These are phyloP conservation scores for Globomyces sp. DNA, from an alignment of 371 early-diverging fungal genomes.

Conservation along the genomic window DNA sequence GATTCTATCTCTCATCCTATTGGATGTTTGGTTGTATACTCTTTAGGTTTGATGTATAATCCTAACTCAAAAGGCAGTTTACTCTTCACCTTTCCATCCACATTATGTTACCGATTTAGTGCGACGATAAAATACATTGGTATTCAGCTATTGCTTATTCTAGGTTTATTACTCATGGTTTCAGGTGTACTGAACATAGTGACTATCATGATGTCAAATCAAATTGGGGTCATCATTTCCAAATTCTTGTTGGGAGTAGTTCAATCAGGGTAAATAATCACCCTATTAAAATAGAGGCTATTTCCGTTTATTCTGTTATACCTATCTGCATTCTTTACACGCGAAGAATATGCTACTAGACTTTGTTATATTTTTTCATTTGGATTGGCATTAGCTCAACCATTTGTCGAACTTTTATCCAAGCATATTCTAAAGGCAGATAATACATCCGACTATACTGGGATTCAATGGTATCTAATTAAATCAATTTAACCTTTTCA, in stretches of 20 bases:
- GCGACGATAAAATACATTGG: background rate
- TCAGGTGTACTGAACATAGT: too few species aligned
- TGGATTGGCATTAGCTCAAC: slow-evolving; percentile 21
- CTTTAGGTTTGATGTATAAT: background rate
- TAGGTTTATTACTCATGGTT: too few species aligned
- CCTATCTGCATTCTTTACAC: slow-evolving; percentile 31
- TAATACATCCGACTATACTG: slow-evolving; percentile 8
- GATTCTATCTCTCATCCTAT: too few species aligned
- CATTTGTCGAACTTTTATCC: slow-evolving; percentile 27
- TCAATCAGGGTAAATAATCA: background rate
- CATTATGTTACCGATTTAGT: background rate
- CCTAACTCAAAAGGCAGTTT: background rate
- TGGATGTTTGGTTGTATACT: too few species aligned
- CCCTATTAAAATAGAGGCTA: slow-evolving; percentile 20
- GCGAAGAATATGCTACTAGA: slow-evolving; percentile 33
- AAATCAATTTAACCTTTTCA: too few species aligned
- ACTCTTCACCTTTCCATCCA: too few species aligned
- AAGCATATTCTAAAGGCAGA: slow-evolving; percentile 21
- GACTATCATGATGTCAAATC: too few species aligned
- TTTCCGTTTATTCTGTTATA: slow-evolving; percentile 30
- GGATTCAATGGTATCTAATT: slow-evolving; percentile 20
- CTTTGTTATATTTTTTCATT: slow-evolving; percentile 29
- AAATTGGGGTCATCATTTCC: too few species aligned
- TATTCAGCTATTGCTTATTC: background rate
- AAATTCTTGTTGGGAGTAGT: too few species aligned